Conservation (phyloP, 1,284 basidiomycete genomes). For the Austroboletus novae-zelandiae region DNA sequence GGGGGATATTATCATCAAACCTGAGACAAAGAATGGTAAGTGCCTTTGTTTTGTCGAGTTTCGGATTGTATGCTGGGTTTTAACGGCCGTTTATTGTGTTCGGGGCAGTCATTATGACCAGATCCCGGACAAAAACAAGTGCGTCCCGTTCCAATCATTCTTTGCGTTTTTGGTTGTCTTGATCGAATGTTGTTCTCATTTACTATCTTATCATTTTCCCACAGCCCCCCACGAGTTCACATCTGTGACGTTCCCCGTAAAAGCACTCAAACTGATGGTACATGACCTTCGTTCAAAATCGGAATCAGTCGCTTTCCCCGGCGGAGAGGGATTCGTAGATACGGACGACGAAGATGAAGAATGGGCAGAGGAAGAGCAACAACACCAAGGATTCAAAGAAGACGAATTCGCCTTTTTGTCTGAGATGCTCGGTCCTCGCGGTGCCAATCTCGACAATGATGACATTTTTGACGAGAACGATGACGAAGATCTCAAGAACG, state of each 20-base stretch:
- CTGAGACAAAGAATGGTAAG: conserved; percentile 78
- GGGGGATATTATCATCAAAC: conserved; percentile 88
- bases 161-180: conserved; percentile 3
- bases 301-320: conserved; percentile 62
- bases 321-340: conserved; percentile 55
- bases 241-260: conserved; percentile 83
- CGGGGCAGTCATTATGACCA: conserved; percentile 86
- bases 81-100: conserved; percentile 14
- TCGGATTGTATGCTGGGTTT: conserved; percentile 13
- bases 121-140: conserved; percentile 87
- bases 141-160: conserved; percentile 32
- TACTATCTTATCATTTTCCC: conserved; percentile 5
- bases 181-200: conserved; percentile 16
- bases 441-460: conserved; percentile 69
- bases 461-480: conserved; percentile 66
- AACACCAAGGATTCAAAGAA: conserved; percentile 51
- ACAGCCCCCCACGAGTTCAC: conserved; percentile 85
- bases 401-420: conserved; percentile 69
- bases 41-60: conserved; percentile 4
- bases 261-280: conserved; percentile 86
- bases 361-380: conserved; percentile 80
- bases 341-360: conserved; percentile 88
- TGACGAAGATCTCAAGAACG: conserved; percentile 85
- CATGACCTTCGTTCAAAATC: conserved; percentile 78
- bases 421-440: conserved; percentile 67